Evolutionary conservation across 345 rosid genomes (phyloP).

Genomic region (Eucalyptus sp.): DNA sequence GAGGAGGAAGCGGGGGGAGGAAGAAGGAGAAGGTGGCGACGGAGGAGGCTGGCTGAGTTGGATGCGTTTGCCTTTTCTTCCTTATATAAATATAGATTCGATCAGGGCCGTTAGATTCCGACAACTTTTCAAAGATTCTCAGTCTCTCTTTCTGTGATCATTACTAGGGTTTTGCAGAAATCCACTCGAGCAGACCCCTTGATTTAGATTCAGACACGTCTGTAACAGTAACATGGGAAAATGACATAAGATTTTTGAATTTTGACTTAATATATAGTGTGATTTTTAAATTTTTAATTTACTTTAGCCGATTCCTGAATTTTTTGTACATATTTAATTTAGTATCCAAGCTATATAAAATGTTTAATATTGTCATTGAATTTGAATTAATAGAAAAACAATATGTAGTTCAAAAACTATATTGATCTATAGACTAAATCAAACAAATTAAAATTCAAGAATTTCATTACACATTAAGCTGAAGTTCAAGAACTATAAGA

Average conservation of each 20-base stretch:
- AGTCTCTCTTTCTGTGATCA: neutral
- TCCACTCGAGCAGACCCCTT: neutral
- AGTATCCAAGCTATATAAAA: accelerated
- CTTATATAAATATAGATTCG: neutral
- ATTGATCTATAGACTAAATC: too few species aligned
- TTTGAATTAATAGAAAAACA: too few species aligned
- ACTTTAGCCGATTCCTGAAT: accelerated
- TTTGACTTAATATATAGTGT: accelerated
- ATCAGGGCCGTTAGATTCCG: slow-evolving; percentile 1
- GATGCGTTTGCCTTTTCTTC: neutral
- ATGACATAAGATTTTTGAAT: too few species aligned
- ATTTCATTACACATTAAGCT: too few species aligned
- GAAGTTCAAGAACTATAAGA: accelerated
- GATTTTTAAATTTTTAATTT: too few species aligned
- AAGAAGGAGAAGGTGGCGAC: neutral
- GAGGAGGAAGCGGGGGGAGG: neutral
- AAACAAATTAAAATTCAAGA: too few species aligned
- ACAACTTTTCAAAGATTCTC: neutral
- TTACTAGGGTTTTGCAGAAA: neutral
- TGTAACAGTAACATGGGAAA: neutral
- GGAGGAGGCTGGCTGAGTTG: neutral
- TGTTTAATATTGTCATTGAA: too few species aligned
- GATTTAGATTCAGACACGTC: neutral
- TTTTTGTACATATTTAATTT: too few species aligned
- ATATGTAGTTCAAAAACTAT: accelerated